A percentile compares a stretch with the other conserved stretches of the same genome.
phyloP scores from a whole-genome alignment of 2,329 filamentous ascomycete species.

The Curvularia spicifera region DNA sequence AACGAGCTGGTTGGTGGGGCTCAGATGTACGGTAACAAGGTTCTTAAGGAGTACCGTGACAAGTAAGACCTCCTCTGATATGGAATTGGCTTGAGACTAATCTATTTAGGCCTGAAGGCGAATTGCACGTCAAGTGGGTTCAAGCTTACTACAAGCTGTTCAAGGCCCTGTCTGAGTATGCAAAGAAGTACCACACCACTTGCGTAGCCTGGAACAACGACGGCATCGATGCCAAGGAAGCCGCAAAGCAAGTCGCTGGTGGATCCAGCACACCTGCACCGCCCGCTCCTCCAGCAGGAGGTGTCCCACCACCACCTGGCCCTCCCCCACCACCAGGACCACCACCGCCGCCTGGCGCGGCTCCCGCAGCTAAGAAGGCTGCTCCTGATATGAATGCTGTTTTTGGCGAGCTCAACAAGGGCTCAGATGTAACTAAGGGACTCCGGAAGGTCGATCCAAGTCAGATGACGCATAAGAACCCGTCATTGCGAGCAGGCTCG shows the following conservation, averaged over 20 bases:
- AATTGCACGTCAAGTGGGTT: conserved; percentile 82
- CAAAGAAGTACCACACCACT: conserved; percentile 79
- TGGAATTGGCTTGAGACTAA: conserved; percentile 20
- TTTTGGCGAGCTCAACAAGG: conserved; percentile 90
- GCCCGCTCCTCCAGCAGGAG: conserved; percentile 63
- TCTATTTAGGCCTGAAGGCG: conserved; percentile 63
- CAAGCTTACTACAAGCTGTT: conserved; percentile 92
- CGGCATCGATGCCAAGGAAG: conserved; percentile 72
- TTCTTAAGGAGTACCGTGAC: conserved; percentile 89
- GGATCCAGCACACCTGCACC: conserved; percentile 72
- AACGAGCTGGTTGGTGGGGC: conserved; percentile 82
- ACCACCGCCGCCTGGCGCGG: conserved; percentile 45
- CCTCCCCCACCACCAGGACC: conserved; percentile 67
- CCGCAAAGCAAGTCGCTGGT: conserved; percentile 61
- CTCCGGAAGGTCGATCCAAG: conserved; percentile 93
- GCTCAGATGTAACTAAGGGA: conserved; percentile 83
- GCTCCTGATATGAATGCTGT: conserved; percentile 78
- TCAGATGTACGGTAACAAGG: conserved; percentile 93
- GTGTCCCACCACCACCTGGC: conserved; percentile 66
- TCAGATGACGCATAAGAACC: conserved; percentile 99
- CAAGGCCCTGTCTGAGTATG: conserved; percentile 80
- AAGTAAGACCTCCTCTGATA: conserved; percentile 58
- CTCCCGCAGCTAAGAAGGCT: conserved; percentile 60
- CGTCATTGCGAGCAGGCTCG: conserved; percentile 75
- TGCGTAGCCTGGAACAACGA: conserved; percentile 89